Base-by-base conservation (phyloP, 2,329 filamentous ascomycete species). In the Rutstroemia sp. region DNA sequence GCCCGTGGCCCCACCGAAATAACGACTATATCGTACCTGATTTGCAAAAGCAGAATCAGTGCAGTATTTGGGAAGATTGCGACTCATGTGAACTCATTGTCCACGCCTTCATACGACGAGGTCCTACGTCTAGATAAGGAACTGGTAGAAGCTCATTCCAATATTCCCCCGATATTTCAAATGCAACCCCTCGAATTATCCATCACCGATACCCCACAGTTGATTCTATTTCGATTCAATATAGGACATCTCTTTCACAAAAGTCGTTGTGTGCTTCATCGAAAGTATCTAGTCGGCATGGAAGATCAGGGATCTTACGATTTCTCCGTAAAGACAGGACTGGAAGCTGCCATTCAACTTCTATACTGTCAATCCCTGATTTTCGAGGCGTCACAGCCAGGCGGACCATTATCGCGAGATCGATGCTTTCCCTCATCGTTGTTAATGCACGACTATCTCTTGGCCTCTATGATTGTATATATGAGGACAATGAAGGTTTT, bases 391-490 rank as follows among this genome's bases (percentile, higher is more conserved):
- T 74, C 72, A 2, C 74, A 76, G 58, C 79, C 80, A 0, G 80
- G 80, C 1, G 77, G 77, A 4, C 70, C 79, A 27, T 69, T 86
- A 14, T 71, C 73, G 58, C 70, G 73, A 23, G 74, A 78, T 39
- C 73, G 76, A 3, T 83, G 80, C 77, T 82, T 83, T 60, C 67
- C 83, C 19, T 77, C 76, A 4, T 79, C 78, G 1, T 69, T 85
- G 3, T 75, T 76, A 17, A 74, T 80, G 51, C 79, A 83, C 51
- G 82, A 86, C 64, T 85, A 81, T 51, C 69, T 85, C 51, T 74
- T 85, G 2, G 81, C 81, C 0, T 76, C 78, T 55, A 81, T 82
- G 75, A 75, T 85, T 12, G 63, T 86, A 3, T 58, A 53, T 45
- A 19, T 58, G 47, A 37, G 41, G 17, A 37, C 25, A 17, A 55